phyloP scores from a whole-genome alignment of 208 protist species.

The Novymonas esmeraldas region DNA sequence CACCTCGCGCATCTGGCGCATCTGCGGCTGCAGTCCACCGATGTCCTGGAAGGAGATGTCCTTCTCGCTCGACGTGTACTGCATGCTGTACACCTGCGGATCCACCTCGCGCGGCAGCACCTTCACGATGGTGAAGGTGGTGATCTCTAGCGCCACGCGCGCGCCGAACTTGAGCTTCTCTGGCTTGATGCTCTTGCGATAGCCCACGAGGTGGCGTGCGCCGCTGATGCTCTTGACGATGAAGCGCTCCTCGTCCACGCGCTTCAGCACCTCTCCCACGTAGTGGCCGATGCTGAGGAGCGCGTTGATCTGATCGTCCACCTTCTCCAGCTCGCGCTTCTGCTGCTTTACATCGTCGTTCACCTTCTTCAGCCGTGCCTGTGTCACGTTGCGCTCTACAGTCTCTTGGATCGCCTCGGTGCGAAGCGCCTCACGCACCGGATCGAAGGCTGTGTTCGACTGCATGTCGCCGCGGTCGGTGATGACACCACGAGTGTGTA shows the following conservation, averaged over 20 bases:
- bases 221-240: constrained; percentile 99
- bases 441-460: constrained; percentile 48
- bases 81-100: constrained; percentile 99
- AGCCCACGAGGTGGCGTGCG: constrained; percentile 99
- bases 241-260: constrained; percentile 93
- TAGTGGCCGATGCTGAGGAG: constrained; percentile 99
- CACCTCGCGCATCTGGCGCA: constrained; percentile 99
- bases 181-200: constrained; percentile 94
- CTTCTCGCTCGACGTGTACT: constrained; percentile 95
- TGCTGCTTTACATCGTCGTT: constrained; percentile 57
- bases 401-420: constrained; percentile 67
- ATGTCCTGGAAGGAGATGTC: constrained; percentile 95
- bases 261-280: constrained; percentile 98
- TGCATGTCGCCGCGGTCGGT: constrained; percentile 37
- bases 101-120: constrained; percentile 99
- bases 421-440: constrained; percentile 60
- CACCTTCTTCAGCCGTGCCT: constrained; percentile 51
- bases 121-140: constrained; percentile 99
- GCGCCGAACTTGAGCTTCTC: constrained; percentile 94
- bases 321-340: constrained; percentile 94
- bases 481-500: too few relatives aligned
- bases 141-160: constrained; percentile 99
- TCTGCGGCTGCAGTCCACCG: constrained; percentile 98
- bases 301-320: constrained; percentile 98
- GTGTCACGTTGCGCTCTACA: constrained; percentile 54